Base-by-base conservation (phyloP, 2,329 filamentous ascomycete genomes). In the Phyllosticta citribraziliensis region DNA sequence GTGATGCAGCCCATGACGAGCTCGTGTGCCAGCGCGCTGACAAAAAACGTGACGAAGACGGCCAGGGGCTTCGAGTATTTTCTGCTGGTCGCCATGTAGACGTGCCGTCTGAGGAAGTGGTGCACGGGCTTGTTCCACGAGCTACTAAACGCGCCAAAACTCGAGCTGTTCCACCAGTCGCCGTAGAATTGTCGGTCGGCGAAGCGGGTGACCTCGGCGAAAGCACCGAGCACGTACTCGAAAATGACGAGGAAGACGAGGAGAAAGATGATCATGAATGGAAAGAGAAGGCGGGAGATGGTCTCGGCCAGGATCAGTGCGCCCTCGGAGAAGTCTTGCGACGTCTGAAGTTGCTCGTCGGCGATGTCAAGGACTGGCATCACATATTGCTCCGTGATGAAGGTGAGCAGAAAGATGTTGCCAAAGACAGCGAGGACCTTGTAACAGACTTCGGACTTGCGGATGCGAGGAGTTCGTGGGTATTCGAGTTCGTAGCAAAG, bases 121-220 rank as follows among this genome's bases (percentile, higher is more conserved):
- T 97, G 94, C 6, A 97, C 93, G 53, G 93, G 93, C n/a, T 96
- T 85, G 72, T 97, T 97, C 93, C 94, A 97, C 78, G 97, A 89
- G 66, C 91, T 85, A 11, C 87, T 92, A 76, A 97, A 99, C 75
- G 97, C 92, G 72, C 97, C 88, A 91, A 91, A 94, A 79, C 33
- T 40, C 66, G 87, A 89, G 67, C 78, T 81, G 66, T 87, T 87
- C 84, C 84, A 87, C 84, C 84, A 87, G 73, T 87, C 84, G 51
- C 81, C 80, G 78, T 97, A 99, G 78, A 97, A 97, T 74, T 94
- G 90, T 51, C 93, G 86, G 74, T 97, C 94, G 58, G 88, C 93
- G 73, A 97, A 97, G 68, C 87, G 72, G 19, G 92, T 96, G 66
- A 97, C 89, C 74, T 99, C 94, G 14, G 92, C 94, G 69, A 95